Conservation (phyloP, 2,329 filamentous ascomycete species). For the Cladophialophora carrionii region DNA sequence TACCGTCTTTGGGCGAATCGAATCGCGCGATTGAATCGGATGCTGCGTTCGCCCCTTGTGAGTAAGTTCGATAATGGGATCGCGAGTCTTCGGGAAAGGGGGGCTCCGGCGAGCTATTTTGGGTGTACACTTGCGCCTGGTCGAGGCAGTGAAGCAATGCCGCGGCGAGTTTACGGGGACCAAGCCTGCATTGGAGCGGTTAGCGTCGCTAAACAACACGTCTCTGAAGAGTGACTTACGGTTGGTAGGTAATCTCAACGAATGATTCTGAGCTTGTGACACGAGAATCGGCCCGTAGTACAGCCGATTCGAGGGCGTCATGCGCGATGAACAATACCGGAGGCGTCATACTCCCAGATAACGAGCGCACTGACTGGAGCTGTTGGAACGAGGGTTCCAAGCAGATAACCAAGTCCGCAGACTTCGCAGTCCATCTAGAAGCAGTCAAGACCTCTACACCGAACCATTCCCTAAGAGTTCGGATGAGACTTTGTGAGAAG, state of each 20-base stretch:
- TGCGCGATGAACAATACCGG: constrained; percentile 13
- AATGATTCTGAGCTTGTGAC: constrained; percentile 12
- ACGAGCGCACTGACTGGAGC: constrained; percentile 6
- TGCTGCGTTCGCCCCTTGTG: neutral
- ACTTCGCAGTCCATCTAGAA: neutral
- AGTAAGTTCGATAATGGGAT: neutral
- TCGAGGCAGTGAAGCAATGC: constrained; percentile 16
- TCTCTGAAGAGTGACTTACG: constrained; percentile 13
- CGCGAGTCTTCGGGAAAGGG: neutral
- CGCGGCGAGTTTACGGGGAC: constrained; percentile 21
- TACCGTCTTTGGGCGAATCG: neutral
- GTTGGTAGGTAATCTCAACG: constrained; percentile 21
- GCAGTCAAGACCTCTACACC: constrained; percentile 6
- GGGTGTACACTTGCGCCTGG: neutral
- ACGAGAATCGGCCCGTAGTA: constrained; percentile 8
- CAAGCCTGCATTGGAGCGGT: constrained; percentile 6
- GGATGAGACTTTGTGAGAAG: constrained; percentile 8
- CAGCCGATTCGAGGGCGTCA: constrained; percentile 18
- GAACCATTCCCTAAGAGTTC: constrained; percentile 13
- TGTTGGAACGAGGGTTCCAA: constrained; percentile 17
- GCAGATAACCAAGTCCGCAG: constrained; percentile 20
- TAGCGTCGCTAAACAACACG: neutral
- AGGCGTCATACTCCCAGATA: neutral
- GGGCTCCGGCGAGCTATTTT: neutral
- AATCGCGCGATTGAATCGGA: neutral